Conservation (phyloP, 2,329 filamentous ascomycete genomes). For the Conoideocrella luteorostrata region DNA sequence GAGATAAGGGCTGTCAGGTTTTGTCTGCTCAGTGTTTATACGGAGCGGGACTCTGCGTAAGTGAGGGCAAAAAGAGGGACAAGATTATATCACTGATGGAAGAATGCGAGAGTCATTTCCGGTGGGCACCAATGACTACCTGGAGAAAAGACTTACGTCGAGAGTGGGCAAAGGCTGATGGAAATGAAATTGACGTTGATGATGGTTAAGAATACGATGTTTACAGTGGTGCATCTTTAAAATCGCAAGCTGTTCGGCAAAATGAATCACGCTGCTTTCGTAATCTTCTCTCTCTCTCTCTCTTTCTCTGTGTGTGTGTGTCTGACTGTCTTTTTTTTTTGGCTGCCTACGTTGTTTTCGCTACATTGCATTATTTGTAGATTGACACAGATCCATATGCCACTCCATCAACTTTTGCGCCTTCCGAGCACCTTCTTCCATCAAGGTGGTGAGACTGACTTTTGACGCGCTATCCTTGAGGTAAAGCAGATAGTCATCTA, state of each 20-base stretch:
- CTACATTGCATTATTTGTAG: too few relatives aligned
- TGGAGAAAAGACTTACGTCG: conserved; percentile 24
- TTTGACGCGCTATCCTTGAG: conserved; percentile 32
- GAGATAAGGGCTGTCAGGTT: conserved; percentile 33
- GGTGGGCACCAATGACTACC: conserved; percentile 31
- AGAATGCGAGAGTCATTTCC: conserved; percentile 27
- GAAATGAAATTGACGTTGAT: too few relatives aligned
- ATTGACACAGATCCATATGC: conserved; percentile 41
- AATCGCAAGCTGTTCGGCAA: too few relatives aligned
- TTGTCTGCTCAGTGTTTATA: conserved; percentile 38
- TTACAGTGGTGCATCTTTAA: too few relatives aligned
- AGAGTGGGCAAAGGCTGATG: conserved; percentile 22
- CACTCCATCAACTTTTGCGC: conserved; percentile 36
- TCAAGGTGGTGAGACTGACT: conserved; percentile 30
- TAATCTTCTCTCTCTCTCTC: too few relatives aligned
- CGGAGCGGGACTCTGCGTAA: conserved; percentile 35
- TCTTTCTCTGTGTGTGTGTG: too few relatives aligned
- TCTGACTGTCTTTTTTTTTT: too few relatives aligned
- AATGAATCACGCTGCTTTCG: too few relatives aligned
- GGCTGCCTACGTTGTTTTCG: too few relatives aligned
- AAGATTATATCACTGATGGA: conserved; percentile 30
- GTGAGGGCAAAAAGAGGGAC: conserved; percentile 27
- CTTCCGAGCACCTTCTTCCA: conserved; percentile 38
- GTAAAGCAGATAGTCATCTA: conserved; percentile 36
- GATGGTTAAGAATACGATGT: too few relatives aligned